phyloP scores from a whole-genome alignment of 1,284 basidiomycete genomes.

The Malassezia nana region DNA sequence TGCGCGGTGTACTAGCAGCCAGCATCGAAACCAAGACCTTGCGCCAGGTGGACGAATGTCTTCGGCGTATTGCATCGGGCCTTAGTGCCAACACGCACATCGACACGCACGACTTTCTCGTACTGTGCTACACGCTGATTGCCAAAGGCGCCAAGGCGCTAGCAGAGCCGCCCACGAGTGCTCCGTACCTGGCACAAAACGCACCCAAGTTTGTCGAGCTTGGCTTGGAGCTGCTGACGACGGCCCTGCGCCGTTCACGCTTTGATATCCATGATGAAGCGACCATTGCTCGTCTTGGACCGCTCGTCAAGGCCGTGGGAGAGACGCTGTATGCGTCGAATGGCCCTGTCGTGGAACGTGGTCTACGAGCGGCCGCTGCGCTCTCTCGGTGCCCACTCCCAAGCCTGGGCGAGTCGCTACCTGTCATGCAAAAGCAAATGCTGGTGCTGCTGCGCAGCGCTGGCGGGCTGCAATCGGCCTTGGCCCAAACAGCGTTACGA shows the following conservation, averaged over 20 bases:
- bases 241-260: slow-evolving; percentile 70
- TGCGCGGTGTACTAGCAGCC: slow-evolving; percentile 75
- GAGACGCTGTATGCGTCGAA: slow-evolving; percentile 83
- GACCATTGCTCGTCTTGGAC: slow-evolving; percentile 68
- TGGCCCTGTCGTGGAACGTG: slow-evolving; percentile 66
- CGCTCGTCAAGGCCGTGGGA: slow-evolving; percentile 76
- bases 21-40: slow-evolving; percentile 74
- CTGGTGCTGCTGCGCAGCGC: slow-evolving; percentile 72
- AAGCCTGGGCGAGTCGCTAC: slow-evolving; percentile 65
- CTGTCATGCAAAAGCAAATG: slow-evolving; percentile 75
- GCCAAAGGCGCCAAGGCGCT: slow-evolving; percentile 75
- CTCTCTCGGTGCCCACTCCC: slow-evolving; percentile 77
- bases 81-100: slow-evolving; percentile 73
- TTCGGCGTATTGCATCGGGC: slow-evolving; percentile 71
- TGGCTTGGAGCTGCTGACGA: slow-evolving; percentile 82
- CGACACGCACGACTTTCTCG: slow-evolving; percentile 62
- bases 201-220: slow-evolving; percentile 80
- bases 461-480: slow-evolving; percentile 79
- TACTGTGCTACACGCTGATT: slow-evolving; percentile 79
- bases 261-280: slow-evolving; percentile 71
- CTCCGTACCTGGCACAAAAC: slow-evolving; percentile 46
- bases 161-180: slow-evolving; percentile 16
- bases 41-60: slow-evolving; percentile 75
- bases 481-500: slow-evolving; percentile 78
- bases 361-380: slow-evolving; percentile 69